Conservation (phyloP, 345 rosid species). For the Eucalyptus melliodora region DNA sequence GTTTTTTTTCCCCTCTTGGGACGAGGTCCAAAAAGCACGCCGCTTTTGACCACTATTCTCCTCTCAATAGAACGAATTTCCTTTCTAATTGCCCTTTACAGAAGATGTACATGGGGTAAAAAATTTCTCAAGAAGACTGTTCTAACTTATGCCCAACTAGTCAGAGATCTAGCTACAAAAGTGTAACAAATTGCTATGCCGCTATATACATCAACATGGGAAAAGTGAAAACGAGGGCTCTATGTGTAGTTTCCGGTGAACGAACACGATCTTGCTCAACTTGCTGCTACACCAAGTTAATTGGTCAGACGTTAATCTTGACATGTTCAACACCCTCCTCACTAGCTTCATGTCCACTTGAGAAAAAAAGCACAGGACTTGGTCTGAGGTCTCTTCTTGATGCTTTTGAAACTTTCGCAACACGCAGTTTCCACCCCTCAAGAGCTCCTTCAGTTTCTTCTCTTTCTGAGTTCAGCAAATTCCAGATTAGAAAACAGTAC, state of each 20-base stretch:
- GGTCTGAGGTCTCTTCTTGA: constrained; percentile 32
- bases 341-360: constrained; percentile 88
- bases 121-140: background rate
- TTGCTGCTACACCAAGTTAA: constrained; percentile 70
- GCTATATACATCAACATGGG: constrained; percentile 21
- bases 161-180: background rate
- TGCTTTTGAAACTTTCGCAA: constrained; percentile 31
- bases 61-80: background rate
- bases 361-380: constrained; percentile 69
- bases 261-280: constrained; percentile 51
- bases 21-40: background rate
- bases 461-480: constrained; percentile 33
- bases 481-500: background rate
- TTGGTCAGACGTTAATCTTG: constrained; percentile 62
- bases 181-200: background rate
- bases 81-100: background rate
- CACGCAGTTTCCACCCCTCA: constrained; percentile 47
- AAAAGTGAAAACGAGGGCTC: constrained; percentile 72
- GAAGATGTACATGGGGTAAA: background rate
- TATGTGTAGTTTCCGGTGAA: constrained; percentile 51
- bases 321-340: constrained; percentile 75
- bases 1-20: background rate
- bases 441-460: constrained; percentile 42
- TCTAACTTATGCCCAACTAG: background rate
- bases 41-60: background rate